phyloP scores from a whole-genome alignment of 1,139 yeast genomes.

The Saccharomyces hybrid region DNA sequence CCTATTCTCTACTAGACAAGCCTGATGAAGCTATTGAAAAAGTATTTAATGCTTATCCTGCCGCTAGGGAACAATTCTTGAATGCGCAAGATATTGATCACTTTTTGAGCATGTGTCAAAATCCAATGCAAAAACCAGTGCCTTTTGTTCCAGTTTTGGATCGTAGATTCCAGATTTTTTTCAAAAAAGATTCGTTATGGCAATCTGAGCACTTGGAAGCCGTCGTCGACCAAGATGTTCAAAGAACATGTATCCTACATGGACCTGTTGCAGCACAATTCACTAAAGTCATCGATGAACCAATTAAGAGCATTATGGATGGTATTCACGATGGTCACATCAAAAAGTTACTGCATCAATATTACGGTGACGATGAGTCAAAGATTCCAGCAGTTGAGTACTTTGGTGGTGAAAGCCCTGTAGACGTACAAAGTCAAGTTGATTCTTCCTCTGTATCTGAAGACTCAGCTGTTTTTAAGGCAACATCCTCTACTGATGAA shows the following conservation, averaged over 20 bases:
- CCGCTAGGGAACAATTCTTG: slow-evolving; percentile 71
- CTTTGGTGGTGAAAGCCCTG: slow-evolving; percentile 63
- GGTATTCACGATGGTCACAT: slow-evolving; percentile 88
- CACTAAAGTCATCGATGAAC: slow-evolving; percentile 82
- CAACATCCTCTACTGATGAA: slow-evolving; percentile 45
- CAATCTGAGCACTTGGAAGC: slow-evolving; percentile 97
- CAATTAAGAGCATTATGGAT: slow-evolving; percentile 85
- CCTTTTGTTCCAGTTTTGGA: slow-evolving; percentile 95
- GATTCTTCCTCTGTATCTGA: slow-evolving; percentile 25
- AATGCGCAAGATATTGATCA: slow-evolving; percentile 93
- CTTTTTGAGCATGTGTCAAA: slow-evolving; percentile 77
- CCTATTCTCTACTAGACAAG: slow-evolving; percentile 54
- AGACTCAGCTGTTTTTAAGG: slow-evolving; percentile 40
- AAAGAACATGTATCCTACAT: slow-evolving; percentile 95
- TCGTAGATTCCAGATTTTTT: slow-evolving; percentile 88
- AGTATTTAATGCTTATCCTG: slow-evolving; percentile 62
- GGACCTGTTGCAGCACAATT: slow-evolving; percentile 98
- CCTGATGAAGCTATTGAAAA: slow-evolving; percentile 57
- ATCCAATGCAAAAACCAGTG: slow-evolving; percentile 91
- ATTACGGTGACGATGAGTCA: slow-evolving; percentile 60
- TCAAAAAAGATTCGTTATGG: slow-evolving; percentile 98
- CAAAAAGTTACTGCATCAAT: slow-evolving; percentile 55
- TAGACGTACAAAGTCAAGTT: slow-evolving; percentile 34
- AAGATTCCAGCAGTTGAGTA: slow-evolving; percentile 82
- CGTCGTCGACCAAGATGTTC: slow-evolving; percentile 92